These are phyloP conservation scores for Pseudopithomyces maydicus DNA, from an alignment of 2,329 filamentous ascomycete species.

Conservation along the genomic window DNA sequence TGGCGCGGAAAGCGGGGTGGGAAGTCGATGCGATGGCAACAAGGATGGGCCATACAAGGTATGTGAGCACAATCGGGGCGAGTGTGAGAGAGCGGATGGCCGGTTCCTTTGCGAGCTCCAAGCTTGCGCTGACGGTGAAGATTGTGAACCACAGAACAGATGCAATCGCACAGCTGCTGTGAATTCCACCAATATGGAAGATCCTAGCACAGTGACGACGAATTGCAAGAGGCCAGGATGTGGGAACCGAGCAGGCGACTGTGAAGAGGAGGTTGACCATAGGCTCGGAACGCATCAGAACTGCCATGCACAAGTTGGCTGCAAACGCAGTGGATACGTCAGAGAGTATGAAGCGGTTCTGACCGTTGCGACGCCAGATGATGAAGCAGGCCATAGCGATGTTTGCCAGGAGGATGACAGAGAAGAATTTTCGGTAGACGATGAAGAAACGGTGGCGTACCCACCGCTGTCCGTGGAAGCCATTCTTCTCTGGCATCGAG, in stretches of 20 bases:
- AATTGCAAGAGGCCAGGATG: conserved; percentile 34
- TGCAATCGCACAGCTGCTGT: conserved; percentile 42
- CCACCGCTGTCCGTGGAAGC: conserved; percentile 36
- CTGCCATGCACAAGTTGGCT: conserved; percentile 41
- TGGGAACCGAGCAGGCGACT: conserved; percentile 41
- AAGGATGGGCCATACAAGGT: conserved; percentile 35
- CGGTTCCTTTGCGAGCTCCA: conserved; percentile 34
- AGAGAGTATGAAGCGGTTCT: conserved; percentile 26
- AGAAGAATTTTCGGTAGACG: conserved; percentile 38
- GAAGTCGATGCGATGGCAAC: conserved; percentile 36
- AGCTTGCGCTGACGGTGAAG: conserved; percentile 46
- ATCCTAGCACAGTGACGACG: conserved; percentile 40
- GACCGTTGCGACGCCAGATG: conserved; percentile 25
- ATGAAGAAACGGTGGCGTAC: conserved; percentile 39
- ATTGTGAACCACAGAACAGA: conserved; percentile 51
- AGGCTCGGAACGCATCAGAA: conserved; percentile 44
- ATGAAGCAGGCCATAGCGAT: conserved; percentile 32
- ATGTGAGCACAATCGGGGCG: conserved; percentile 35
- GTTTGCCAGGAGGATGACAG: conserved; percentile 34
- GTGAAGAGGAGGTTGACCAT: conserved; percentile 44
- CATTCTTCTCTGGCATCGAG: conserved; percentile 28
- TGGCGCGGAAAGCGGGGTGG: conserved; percentile 35
- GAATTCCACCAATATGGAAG: conserved; percentile 46
- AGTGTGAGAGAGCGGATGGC: conserved; percentile 21
- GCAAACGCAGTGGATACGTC: conserved; percentile 44